Percentiles rank a stretch among this genome's conserved stretches.
phyloP scores from a whole-genome alignment of 495 filamentous ascomycete species.

The Umbilicaria muhlenbergii region DNA sequence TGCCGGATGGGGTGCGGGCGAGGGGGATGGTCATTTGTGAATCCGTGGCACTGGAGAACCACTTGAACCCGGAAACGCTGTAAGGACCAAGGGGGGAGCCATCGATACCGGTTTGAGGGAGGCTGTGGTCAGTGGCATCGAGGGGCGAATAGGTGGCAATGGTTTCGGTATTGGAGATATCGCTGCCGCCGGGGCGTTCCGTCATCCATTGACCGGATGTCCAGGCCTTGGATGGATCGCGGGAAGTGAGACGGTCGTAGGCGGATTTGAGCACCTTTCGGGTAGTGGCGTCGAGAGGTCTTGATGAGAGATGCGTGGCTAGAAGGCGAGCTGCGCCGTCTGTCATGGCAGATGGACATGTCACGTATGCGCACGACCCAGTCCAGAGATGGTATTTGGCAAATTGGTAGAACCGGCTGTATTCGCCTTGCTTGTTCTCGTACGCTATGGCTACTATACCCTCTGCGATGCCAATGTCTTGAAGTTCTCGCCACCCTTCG shows the following conservation, averaged over 20 bases:
- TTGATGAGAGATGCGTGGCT: conserved; percentile 26
- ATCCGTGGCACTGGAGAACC: conserved; percentile 64
- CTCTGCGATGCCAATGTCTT: conserved; percentile 21
- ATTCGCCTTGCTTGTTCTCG: conserved; percentile 22
- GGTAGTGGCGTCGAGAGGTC: conserved; percentile 2
- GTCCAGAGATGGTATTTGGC: conserved; percentile 49
- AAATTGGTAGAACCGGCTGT: conserved; percentile 38
- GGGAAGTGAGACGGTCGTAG: conserved; percentile 34
- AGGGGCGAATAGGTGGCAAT: conserved; percentile 26
- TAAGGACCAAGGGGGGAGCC: conserved; percentile 38
- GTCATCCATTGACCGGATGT: conserved; percentile 83
- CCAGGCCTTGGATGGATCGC: conserved; percentile 45
- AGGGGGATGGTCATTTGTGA: conserved; percentile 54
- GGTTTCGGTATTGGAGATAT: conserved; percentile 59
- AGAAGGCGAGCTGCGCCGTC: conserved; percentile 55
- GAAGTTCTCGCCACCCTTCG: conserved; percentile 27
- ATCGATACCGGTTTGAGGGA: conserved; percentile 16
- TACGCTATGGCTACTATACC: conserved; percentile 29
- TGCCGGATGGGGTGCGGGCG: conserved; percentile 41
- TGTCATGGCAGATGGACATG: conserved; percentile 55
- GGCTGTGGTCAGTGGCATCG: neutral
- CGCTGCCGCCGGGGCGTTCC: conserved; percentile 57
- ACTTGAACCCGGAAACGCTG: conserved; percentile 55
- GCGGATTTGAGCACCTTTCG: conserved; percentile 33
- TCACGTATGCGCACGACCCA: conserved; percentile 42